Percentiles rank a stretch among this genome's conserved stretches.
phyloP scores from a whole-genome alignment of 768 basidiomycete species.

The Kwoniella sp. region DNA sequence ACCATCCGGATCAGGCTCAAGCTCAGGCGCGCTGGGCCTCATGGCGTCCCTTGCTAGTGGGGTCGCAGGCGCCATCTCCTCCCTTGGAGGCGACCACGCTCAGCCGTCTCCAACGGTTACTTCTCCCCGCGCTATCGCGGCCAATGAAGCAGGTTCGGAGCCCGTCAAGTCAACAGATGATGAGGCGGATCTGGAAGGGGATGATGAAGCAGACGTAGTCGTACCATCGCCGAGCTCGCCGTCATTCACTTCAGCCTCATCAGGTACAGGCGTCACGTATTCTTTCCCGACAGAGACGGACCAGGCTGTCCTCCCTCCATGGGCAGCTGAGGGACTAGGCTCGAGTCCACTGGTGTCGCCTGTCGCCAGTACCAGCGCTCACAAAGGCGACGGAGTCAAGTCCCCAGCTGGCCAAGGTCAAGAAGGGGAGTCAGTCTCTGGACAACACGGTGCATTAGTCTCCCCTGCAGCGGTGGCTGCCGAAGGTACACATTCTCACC shows the following conservation, averaged over 20 bases:
- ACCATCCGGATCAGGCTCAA: neutral
- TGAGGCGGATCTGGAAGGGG: neutral
- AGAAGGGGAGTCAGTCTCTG: neutral
- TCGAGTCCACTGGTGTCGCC: conserved; percentile 14
- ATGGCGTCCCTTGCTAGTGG: neutral
- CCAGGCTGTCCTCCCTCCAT: conserved; percentile 18
- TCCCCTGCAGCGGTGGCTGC: too few species aligned
- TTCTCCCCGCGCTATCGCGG: neutral
- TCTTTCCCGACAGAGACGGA: conserved; percentile 17
- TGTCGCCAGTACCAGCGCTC: neutral
- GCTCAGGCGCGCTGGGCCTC: conserved; percentile 9
- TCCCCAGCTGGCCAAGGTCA: neutral
- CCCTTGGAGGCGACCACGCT: neutral
- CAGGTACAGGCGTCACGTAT: conserved; percentile 28
- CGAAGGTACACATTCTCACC: neutral
- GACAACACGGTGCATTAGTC: too few species aligned
- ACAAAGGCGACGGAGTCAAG: neutral
- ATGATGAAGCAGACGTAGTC: neutral
- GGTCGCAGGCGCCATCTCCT: neutral
- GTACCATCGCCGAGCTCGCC: conserved; percentile 19
- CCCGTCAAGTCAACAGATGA: neutral
- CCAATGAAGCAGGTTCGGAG: neutral
- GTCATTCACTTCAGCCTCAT: conserved; percentile 23
- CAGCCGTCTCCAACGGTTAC: neutral
- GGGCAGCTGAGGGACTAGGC: conserved; percentile 34